Percentiles rank a stretch among this genome's conserved stretches.
Conservation (phyloP, 139 green algal species). For the Closterium sp. region DNA sequence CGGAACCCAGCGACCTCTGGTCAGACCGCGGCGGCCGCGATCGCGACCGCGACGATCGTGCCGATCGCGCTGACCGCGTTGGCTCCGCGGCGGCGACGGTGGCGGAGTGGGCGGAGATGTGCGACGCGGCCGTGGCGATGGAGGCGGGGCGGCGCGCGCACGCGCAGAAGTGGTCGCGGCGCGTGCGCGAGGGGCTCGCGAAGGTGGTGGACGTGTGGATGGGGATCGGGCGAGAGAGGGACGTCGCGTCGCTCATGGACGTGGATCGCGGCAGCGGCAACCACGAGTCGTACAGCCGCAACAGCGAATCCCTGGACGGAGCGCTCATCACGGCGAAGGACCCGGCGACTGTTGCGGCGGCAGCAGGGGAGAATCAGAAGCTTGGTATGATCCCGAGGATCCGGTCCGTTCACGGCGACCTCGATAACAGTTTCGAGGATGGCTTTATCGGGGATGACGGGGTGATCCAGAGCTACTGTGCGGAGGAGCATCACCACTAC, state of each 20-base stretch:
- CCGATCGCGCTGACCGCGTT: neutral
- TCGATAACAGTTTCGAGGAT: neutral
- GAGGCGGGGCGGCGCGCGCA: neutral
- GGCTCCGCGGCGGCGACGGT: neutral
- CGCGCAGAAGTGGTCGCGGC: neutral
- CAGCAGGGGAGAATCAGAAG: no score
- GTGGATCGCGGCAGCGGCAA: neutral
- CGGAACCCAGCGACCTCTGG: neutral
- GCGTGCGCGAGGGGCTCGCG: neutral
- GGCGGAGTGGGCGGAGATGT: neutral
- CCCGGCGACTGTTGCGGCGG: no score
- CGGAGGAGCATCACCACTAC: neutral
- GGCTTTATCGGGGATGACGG: neutral
- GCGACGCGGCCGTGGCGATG: neutral
- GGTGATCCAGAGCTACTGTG: neutral
- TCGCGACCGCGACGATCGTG: neutral
- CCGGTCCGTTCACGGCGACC: neutral
- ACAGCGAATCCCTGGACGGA: no score
- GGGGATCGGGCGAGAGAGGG: neutral
- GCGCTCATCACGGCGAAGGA: no score
- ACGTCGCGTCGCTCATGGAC: neutral
- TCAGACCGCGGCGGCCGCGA: neutral
- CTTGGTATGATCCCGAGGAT: neutral
- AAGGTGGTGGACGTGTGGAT: neutral
- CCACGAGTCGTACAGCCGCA: no score